A percentile compares a stretch with the other conserved stretches of the same genome.
Evolutionary conservation across 306 rosid species (phyloP).

Genomic region (Pyrus betulifolia): DNA sequence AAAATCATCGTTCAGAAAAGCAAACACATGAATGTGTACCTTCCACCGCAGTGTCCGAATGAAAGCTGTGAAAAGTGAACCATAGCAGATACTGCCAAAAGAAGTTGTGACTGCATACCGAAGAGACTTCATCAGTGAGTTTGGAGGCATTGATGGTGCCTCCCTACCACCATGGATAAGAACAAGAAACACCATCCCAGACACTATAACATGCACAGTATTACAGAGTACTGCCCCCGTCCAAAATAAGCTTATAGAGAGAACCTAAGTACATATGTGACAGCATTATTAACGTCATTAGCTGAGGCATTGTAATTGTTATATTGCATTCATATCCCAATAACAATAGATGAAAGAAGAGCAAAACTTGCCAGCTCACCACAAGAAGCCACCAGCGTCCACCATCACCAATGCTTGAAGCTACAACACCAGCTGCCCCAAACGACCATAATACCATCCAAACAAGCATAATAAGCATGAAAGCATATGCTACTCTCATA

Average conservation of each 20-base stretch:
- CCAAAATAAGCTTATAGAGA: conserved; percentile 95
- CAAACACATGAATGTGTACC: conserved; percentile 33
- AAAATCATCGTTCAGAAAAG: conserved; percentile 13
- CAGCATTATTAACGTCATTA: conserved; percentile 20
- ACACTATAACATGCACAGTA: conserved; percentile 84
- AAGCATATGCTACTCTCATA: conserved; percentile 66
- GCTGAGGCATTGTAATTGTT: conserved; percentile 8
- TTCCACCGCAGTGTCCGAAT: conserved; percentile 92
- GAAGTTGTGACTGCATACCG: conserved; percentile 83
- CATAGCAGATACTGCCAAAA: conserved; percentile 97
- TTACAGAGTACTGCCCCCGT: conserved; percentile 94
- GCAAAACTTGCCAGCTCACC: conserved; percentile 99
- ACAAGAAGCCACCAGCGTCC: conserved; percentile 99
- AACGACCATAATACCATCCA: conserved; percentile 96
- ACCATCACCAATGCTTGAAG: conserved; percentile 83
- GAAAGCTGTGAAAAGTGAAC: conserved; percentile 94
- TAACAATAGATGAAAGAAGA: conserved; percentile 38
- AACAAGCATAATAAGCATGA: conserved; percentile 74
- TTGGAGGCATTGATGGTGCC: conserved; percentile 51
- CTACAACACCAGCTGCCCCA: conserved; percentile 98
- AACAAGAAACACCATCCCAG: conserved; percentile 87
- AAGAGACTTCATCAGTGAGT: conserved; percentile 55
- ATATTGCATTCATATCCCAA: conserved; percentile 14
- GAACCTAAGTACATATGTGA: conserved; percentile 52
- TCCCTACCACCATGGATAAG: conserved; percentile 73